Evolutionary conservation across 176 grass and related monocot species (phyloP), one percentile per base, ranked within the genome.

Genomic region (Rhipidocladum racemiflorum): DNA sequence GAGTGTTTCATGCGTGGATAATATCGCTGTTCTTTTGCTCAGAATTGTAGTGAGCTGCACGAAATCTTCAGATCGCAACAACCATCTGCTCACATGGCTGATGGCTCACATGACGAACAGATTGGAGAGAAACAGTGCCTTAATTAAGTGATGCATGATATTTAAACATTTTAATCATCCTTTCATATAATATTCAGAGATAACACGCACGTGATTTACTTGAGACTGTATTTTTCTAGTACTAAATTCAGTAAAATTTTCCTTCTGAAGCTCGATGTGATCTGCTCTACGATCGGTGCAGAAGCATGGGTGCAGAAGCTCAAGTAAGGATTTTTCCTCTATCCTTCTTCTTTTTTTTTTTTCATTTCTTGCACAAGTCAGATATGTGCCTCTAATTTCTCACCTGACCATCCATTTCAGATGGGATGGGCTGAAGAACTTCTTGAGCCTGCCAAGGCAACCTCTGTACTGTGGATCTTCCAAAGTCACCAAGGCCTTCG

Each of bases 261-360:
- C 54, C 30, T 62, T 24, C 18, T 79, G n/a, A 71, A 94, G 92
- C 79, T 94, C 56, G 92, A 94, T 74, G 36, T 91, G 29, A 89
- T 94, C 17, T 94, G 92, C 70, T 76, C 92, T 34, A 89, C 92
- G 11, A 91, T 84, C 29, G 92, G 92, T 23, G 77, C 84, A n/a
- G 83, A 91, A 77, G 86, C 86, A 77, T 94, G 92, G 92, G 83
- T 94, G 76, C 78, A 91, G 24, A 94, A 91, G 57, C 92, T 94
- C 21, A 91, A 89, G 92, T 91, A 36, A 91, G 89, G 11, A 39
- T 9, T 44, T 21, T 60, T 16, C 3, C 13, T 39, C 2, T 14
- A 27, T 9, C 18, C 20, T 30, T 81, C 20, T 46, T 0, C 42
- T n/a, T n/a, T n/a, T n/a, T n/a, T n/a, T n/a, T n/a, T n/a, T n/a